Conservation (phyloP, 805 yeast genomes). For the Wickerhamiella musiphila region DNA sequence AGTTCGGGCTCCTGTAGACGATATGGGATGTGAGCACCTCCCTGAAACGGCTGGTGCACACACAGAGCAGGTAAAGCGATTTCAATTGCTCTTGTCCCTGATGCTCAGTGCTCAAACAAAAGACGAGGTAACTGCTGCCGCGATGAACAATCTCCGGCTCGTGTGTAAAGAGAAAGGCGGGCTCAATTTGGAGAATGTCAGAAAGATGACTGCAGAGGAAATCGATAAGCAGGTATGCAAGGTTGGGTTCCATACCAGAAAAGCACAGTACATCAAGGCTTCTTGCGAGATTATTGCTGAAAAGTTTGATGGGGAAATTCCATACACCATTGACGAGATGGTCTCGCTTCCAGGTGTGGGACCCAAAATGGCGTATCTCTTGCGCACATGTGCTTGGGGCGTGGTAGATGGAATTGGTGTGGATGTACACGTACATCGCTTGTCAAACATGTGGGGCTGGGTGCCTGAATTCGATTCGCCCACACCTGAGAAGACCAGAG, state of each 20-base stretch:
- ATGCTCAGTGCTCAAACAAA: slow-evolving; percentile 87
- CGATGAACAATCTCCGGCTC: slow-evolving; percentile 43
- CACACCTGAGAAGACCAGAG: slow-evolving; percentile 64
- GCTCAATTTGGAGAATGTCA: slow-evolving; percentile 18
- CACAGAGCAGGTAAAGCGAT: slow-evolving; percentile 29
- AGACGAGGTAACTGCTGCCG: slow-evolving; percentile 67
- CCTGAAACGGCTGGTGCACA: slow-evolving; percentile 23
- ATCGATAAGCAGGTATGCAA: slow-evolving; percentile 52
- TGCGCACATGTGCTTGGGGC: slow-evolving; percentile 71
- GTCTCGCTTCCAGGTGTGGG: slow-evolving; percentile 78
- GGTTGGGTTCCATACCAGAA: slow-evolving; percentile 77
- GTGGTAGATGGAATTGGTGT: slow-evolving; percentile 74
- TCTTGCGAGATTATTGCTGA: slow-evolving; percentile 37
- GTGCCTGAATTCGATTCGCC: slow-evolving; percentile 28
- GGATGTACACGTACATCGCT: slow-evolving; percentile 75
- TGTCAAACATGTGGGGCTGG: slow-evolving; percentile 74
- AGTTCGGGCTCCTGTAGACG: slow-evolving; percentile 70
- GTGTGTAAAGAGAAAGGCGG: slow-evolving; percentile 29
- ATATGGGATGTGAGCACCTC: slow-evolving; percentile 62
- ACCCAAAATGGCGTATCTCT: slow-evolving; percentile 79
- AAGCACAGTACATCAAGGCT: slow-evolving; percentile 50
- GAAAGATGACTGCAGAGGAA: slow-evolving; percentile 26
- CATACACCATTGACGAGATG: slow-evolving; percentile 48
- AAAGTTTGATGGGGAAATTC: slow-evolving; percentile 49
- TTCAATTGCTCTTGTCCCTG: slow-evolving; percentile 60